These are phyloP conservation scores for Pyrenopolyporus hunteri DNA, from an alignment of 495 filamentous ascomycete genomes.

Conservation along the genomic window DNA sequence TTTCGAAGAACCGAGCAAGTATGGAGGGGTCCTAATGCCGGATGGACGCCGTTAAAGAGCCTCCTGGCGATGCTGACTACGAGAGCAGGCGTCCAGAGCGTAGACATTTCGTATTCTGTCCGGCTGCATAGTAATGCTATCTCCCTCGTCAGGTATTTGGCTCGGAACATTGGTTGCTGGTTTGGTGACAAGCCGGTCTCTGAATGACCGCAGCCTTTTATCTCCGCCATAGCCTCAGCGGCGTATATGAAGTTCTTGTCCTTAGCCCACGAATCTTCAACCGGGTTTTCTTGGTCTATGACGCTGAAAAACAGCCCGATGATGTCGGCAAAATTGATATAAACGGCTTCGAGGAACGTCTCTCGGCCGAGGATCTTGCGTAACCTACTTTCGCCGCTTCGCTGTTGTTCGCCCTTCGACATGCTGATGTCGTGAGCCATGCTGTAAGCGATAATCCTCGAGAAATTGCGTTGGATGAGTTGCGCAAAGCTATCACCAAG, in stretches of 20 bases:
- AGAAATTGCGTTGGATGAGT: conserved; percentile 71
- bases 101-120: conserved; percentile 64
- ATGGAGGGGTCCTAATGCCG: conserved; percentile 86
- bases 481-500: conserved; percentile 61
- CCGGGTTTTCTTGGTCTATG: conserved; percentile 68
- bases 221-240: conserved; percentile 66
- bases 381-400: conserved; percentile 69
- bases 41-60: conserved; percentile 79
- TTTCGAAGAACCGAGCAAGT: conserved; percentile 86
- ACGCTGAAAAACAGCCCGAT: conserved; percentile 78
- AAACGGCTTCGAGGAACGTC: conserved; percentile 63
- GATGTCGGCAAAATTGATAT: conserved; percentile 74
- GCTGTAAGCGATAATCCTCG: conserved; percentile 82
- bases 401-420: conserved; percentile 60
- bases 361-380: conserved; percentile 72
- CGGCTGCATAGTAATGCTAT: conserved; percentile 77
- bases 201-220: conserved; percentile 68
- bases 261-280: conserved; percentile 75
- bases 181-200: conserved; percentile 66
- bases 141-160: conserved; percentile 73
- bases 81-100: conserved; percentile 77
- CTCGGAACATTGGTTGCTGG: conserved; percentile 86
- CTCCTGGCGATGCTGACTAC: conserved; percentile 77
- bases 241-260: conserved; percentile 64
- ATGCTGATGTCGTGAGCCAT: conserved; percentile 77